phyloP scores from a whole-genome alignment of 345 rosid species.

The Dipteronia dyeriana region DNA sequence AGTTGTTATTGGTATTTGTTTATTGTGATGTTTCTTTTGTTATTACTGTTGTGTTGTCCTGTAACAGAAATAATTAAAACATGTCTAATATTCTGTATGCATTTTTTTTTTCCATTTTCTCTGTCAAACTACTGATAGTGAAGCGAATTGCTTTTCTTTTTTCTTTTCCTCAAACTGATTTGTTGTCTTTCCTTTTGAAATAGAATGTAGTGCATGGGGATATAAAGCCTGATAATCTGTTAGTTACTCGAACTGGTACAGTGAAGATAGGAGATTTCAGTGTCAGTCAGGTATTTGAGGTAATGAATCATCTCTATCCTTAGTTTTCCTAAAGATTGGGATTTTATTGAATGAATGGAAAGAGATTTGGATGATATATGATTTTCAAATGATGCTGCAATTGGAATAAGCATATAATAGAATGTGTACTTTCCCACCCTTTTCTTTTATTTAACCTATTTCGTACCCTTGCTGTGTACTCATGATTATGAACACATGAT shows the following conservation, averaged over 20 bases:
- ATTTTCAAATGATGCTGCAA: neutral
- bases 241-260: constrained; percentile 68
- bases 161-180: constrained; percentile 1
- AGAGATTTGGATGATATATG: neutral
- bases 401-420: neutral
- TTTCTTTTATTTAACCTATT: neutral
- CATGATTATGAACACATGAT: neutral
- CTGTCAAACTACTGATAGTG: constrained; percentile 1
- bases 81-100: neutral
- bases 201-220: constrained; percentile 97
- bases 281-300: constrained; percentile 98
- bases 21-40: neutral
- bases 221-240: constrained; percentile 96
- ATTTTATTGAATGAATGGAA: neutral
- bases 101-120: neutral
- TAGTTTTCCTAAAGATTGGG: neutral
- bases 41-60: neutral
- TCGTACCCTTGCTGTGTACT: neutral
- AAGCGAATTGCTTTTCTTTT: neutral
- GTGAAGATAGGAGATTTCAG: constrained; percentile 99
- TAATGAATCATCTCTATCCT: constrained; percentile 30
- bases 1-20: too few species aligned
- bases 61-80: neutral
- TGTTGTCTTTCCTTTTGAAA: constrained; percentile 15
- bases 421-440: neutral